Percentiles rank a stretch among this genome's conserved stretches.
Evolutionary conservation across 768 basidiomycete genomes (phyloP).

Genomic region (Lactifluus subvellereus): DNA sequence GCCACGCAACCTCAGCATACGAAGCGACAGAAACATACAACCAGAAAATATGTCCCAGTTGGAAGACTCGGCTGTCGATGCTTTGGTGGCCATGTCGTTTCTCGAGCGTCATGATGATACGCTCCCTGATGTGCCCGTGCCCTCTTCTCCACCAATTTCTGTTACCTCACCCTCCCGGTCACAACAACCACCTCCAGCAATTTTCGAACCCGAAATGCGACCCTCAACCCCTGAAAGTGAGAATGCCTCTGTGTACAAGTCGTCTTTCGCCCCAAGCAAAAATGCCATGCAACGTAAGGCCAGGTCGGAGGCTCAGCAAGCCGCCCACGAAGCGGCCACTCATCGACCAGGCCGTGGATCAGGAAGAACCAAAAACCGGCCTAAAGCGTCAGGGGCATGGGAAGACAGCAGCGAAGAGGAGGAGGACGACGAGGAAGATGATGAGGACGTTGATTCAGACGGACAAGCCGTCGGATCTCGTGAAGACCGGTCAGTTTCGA

Average conservation of each 20-base stretch:
- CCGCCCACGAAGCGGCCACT: slow-evolving; percentile 70
- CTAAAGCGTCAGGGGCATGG: slow-evolving; percentile 41
- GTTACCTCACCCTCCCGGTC: slow-evolving; percentile 33
- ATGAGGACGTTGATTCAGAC: slow-evolving; percentile 62
- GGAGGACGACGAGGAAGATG: slow-evolving; percentile 61
- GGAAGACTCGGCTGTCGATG: slow-evolving; percentile 60
- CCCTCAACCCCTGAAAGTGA: slow-evolving; percentile 27
- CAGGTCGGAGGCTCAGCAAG: slow-evolving; percentile 77
- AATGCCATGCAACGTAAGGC: slow-evolving; percentile 82
- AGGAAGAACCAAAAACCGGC: slow-evolving; percentile 38
- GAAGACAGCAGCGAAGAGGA: slow-evolving; percentile 78
- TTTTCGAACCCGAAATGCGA: slow-evolving; percentile 28
- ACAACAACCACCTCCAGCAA: slow-evolving; percentile 26
- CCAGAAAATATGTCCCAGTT: slow-evolving; percentile 10
- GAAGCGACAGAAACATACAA: slow-evolving; percentile 5
- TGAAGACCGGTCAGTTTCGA: slow-evolving; percentile 22
- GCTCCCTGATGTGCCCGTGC: slow-evolving; percentile 20
- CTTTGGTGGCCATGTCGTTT: slow-evolving; percentile 73
- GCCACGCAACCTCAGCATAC: slow-evolving; percentile 23
- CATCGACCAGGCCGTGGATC: slow-evolving; percentile 64
- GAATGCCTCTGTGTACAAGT: slow-evolving; percentile 48
- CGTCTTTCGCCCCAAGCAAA: slow-evolving; percentile 84
- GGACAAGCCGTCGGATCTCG: slow-evolving; percentile 32
- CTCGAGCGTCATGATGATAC: slow-evolving; percentile 48
- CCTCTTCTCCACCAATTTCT: slow-evolving; percentile 26